These are phyloP conservation scores for Polymyxa betae DNA, from an alignment of 208 protist species.

Conservation along the genomic window DNA sequence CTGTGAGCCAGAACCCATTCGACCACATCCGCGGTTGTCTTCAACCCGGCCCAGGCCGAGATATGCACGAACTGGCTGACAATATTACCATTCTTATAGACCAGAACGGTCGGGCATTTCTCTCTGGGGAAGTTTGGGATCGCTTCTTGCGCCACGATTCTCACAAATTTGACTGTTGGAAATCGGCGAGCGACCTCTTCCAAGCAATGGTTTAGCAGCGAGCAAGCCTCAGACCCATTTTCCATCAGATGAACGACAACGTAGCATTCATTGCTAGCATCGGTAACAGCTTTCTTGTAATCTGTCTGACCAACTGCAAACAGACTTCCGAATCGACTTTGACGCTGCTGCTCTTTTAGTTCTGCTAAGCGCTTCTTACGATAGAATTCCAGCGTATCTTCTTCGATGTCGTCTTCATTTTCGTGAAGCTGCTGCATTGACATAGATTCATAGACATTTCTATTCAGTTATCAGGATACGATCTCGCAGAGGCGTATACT, in stretches of 20 bases:
- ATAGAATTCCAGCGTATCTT: neutral
- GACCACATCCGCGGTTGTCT: constrained; percentile 35
- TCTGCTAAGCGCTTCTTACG: neutral
- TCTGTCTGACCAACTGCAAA: constrained; percentile 15
- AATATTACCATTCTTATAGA: constrained; percentile 1
- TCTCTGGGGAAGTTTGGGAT: constrained; percentile 23
- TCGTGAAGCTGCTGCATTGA: constrained; percentile 6
- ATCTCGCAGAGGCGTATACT: neutral
- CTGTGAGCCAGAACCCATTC: constrained; percentile 14
- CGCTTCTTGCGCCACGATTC: constrained; percentile 18
- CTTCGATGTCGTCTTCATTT: constrained; percentile 15
- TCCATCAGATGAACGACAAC: constrained; percentile 49
- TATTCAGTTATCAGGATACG: neutral
- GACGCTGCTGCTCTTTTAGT: neutral
- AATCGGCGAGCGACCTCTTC: constrained; percentile 31
- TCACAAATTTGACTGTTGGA: constrained; percentile 44
- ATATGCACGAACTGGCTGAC: constrained; percentile 1
- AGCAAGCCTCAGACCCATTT: neutral
- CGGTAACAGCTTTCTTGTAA: constrained; percentile 21
- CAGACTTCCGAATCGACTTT: neutral
- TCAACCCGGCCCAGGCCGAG: constrained; percentile 10
- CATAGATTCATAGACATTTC: constrained; percentile 1
- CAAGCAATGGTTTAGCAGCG: constrained; percentile 49
- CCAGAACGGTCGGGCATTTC: constrained; percentile 51
- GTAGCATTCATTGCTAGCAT: neutral